Percentiles rank a stretch among this genome's conserved stretches.
Conservation (phyloP, 345 rosid species). For the Jatropha curcas region DNA sequence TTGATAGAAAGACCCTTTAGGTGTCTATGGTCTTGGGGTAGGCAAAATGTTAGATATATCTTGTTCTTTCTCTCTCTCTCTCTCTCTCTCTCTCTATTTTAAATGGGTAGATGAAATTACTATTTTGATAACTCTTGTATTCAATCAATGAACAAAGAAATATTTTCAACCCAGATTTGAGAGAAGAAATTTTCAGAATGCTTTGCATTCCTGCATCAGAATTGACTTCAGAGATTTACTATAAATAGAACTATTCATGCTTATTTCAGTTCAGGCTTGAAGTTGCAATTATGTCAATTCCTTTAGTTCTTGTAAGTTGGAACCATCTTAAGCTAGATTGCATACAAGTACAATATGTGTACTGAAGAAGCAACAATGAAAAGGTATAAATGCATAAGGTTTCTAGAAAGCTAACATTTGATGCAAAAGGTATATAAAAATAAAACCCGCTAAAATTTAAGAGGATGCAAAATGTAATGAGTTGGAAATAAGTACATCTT, state of each 20-base stretch:
- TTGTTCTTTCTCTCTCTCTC: background rate
- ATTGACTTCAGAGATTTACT: background rate
- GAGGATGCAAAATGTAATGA: conserved; percentile 17
- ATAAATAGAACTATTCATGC: background rate
- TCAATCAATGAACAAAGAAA: no score
- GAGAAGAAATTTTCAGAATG: no score
- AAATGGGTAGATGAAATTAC: background rate
- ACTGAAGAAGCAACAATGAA: background rate
- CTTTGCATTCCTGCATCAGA: background rate
- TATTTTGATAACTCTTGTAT: no score
- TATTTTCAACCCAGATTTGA: no score
- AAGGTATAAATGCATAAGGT: background rate
- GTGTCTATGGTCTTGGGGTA: background rate
- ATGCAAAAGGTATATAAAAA: conserved; percentile 2
- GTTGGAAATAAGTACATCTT: conserved; percentile 67
- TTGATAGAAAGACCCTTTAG: background rate
- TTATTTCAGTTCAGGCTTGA: background rate
- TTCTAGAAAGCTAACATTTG: background rate
- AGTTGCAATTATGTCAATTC: background rate
- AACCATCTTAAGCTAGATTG: background rate
- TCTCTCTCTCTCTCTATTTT: no score
- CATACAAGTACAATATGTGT: background rate
- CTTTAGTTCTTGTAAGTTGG: background rate
- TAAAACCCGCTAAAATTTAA: conserved; percentile 6
- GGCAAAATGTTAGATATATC: background rate